Evolutionary conservation across 164 flowering plant species (phyloP).

Genomic region (Nymphaea colorata): DNA sequence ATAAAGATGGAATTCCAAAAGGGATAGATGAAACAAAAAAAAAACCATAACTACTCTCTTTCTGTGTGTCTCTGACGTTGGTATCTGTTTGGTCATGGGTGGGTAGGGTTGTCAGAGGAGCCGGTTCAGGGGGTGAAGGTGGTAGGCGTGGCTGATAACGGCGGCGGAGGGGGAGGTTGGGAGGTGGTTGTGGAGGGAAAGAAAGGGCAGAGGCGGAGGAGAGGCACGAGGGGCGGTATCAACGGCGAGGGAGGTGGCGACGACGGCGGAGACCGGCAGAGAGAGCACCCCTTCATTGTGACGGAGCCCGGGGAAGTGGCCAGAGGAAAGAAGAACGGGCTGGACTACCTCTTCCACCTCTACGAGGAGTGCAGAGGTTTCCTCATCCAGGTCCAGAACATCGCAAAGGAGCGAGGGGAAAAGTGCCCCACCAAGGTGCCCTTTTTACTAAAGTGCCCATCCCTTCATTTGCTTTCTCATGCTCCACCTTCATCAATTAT

Average conservation of each 20-base stretch:
- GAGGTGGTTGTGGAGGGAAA: conserved; percentile 18
- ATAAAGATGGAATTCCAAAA: no score
- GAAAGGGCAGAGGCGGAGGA: conserved; percentile 6
- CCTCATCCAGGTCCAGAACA: conserved; percentile 77
- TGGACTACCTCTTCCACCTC: conserved; percentile 91
- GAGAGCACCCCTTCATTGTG: conserved; percentile 94
- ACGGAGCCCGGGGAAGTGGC: conserved; percentile 99
- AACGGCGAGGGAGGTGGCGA: conserved; percentile 9
- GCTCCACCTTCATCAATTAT: no score
- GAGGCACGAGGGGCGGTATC: neutral
- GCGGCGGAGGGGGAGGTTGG: conserved; percentile 29
- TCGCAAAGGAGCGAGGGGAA: conserved; percentile 85
- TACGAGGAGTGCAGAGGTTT: conserved; percentile 89
- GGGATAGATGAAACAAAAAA: no score
- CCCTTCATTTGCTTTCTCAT: neutral
- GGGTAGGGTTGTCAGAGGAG: conserved; percentile 81
- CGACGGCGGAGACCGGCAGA: conserved; percentile 41
- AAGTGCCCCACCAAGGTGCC: conserved; percentile 93
- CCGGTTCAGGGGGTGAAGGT: conserved; percentile 67
- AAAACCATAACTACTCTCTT: neutral
- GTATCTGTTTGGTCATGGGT: neutral
- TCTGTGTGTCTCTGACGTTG: neutral
- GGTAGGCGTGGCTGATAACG: conserved; percentile 32
- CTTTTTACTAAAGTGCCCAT: neutral
- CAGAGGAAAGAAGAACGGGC: conserved; percentile 93